phyloP scores from a whole-genome alignment of 768 basidiomycete species.

The Panaeolus cyanescens region DNA sequence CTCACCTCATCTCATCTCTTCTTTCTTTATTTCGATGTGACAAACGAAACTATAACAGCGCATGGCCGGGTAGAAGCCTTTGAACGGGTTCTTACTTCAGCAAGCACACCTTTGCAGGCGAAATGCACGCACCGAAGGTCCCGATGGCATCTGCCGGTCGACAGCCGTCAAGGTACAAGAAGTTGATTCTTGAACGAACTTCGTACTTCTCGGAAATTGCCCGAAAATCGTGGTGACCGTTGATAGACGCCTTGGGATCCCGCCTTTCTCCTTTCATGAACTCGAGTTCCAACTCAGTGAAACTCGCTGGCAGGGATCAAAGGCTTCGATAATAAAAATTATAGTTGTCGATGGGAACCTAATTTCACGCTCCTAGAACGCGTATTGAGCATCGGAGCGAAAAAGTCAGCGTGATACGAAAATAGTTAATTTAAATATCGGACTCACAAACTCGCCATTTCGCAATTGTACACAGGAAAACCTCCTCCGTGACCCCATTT shows the following conservation, averaged over 20 bases:
- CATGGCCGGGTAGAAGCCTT: background rate
- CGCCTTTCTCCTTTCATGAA: background rate
- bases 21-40: background rate
- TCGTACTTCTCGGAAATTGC: background rate
- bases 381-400: no score
- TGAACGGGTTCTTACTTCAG: background rate
- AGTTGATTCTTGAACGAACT: no score
- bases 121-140: background rate
- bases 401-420: no score
- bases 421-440: background rate
- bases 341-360: no score
- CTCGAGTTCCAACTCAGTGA: background rate
- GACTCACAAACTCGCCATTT: background rate
- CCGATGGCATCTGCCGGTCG: background rate
- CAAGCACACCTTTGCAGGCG: background rate
- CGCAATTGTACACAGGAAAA: background rate
- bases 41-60: background rate
- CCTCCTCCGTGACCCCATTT: background rate
- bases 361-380: no score
- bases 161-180: background rate
- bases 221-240: background rate
- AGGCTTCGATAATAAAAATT: background rate
- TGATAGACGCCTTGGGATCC: background rate
- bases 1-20: background rate
- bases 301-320: background rate